Evolutionary conservation across 441 rosid genomes (phyloP).

Genomic region (Pelargonium citronellum): DNA sequence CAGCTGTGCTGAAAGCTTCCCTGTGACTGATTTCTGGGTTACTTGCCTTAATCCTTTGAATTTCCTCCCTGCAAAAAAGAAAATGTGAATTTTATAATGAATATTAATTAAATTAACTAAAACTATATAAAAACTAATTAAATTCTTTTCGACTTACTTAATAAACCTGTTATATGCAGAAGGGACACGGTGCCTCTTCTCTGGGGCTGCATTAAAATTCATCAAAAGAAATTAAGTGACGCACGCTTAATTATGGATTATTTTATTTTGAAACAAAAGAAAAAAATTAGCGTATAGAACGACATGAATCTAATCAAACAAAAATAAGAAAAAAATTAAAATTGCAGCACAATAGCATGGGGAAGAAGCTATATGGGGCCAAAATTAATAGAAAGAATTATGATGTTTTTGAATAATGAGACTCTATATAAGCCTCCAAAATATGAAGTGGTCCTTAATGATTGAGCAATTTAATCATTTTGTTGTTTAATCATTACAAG

Average conservation of each 20-base stretch:
- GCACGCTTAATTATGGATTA: neutral
- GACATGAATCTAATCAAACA: too few species aligned
- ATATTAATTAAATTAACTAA: neutral
- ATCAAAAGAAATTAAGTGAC: neutral
- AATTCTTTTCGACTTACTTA: conserved; percentile 47
- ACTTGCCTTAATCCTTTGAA: conserved; percentile 88
- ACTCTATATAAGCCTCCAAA: too few species aligned
- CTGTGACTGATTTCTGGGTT: conserved; percentile 94
- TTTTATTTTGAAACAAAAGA: too few species aligned
- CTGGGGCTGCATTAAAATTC: conserved; percentile 58
- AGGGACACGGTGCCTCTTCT: conserved; percentile 96
- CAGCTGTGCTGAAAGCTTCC: conserved; percentile 98
- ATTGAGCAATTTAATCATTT: too few species aligned
- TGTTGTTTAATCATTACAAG: too few species aligned
- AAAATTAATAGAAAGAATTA: too few species aligned
- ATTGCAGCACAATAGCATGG: too few species aligned
- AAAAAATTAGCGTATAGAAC: too few species aligned
- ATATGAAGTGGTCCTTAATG: too few species aligned
- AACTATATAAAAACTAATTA: neutral
- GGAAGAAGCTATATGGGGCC: too few species aligned
- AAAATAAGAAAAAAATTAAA: too few species aligned
- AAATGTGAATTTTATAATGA: neutral
- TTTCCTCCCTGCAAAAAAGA: conserved; percentile 63
- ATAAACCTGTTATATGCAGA: conserved; percentile 96
- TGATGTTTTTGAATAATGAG: too few species aligned